A percentile compares a stretch with the other conserved stretches of the same genome.
Evolutionary conservation across 345 rosid species (phyloP).

Genomic region (Populus nigra): DNA sequence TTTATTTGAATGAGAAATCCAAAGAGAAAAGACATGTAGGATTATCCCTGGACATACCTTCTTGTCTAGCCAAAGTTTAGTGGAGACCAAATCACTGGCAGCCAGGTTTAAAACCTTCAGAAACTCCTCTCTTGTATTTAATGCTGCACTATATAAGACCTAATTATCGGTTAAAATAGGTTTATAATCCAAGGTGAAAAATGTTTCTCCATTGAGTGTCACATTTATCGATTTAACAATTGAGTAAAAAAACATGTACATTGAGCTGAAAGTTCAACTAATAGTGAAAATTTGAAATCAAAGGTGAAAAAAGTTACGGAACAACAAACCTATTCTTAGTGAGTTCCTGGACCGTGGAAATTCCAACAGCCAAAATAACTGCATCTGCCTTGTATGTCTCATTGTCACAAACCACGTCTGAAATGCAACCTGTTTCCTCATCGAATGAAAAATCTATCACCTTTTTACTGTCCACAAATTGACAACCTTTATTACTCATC

Average conservation of each 20-base stretch:
- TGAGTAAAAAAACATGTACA: not conserved
- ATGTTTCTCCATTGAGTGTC: too few relatives aligned
- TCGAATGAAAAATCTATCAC: constrained; percentile 38
- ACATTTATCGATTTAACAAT: not conserved
- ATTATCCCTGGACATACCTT: constrained; percentile 33
- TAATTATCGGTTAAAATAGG: constrained; percentile 26
- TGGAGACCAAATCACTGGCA: constrained; percentile 39
- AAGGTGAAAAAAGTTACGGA: not conserved
- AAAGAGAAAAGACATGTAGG: not conserved
- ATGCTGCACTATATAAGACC: constrained; percentile 50
- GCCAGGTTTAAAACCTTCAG: constrained; percentile 52
- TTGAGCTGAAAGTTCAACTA: not conserved
- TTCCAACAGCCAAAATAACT: constrained; percentile 51
- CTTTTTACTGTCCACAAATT: constrained; percentile 29
- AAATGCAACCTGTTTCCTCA: constrained; percentile 45
- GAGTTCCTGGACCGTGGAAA: constrained; percentile 48
- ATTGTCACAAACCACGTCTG: constrained; percentile 45
- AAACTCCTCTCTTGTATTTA: constrained; percentile 53
- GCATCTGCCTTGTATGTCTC: constrained; percentile 45
- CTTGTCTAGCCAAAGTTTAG: constrained; percentile 46
- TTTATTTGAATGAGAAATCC: not conserved
- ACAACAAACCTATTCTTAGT: constrained; percentile 46
- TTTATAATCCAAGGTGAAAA: not conserved
- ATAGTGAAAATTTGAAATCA: not conserved
- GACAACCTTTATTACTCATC: constrained; percentile 43